Percentiles rank a stretch among this genome's conserved stretches.
phyloP scores from a whole-genome alignment of 163 green algal species.

The Scenedesmus sp. region DNA sequence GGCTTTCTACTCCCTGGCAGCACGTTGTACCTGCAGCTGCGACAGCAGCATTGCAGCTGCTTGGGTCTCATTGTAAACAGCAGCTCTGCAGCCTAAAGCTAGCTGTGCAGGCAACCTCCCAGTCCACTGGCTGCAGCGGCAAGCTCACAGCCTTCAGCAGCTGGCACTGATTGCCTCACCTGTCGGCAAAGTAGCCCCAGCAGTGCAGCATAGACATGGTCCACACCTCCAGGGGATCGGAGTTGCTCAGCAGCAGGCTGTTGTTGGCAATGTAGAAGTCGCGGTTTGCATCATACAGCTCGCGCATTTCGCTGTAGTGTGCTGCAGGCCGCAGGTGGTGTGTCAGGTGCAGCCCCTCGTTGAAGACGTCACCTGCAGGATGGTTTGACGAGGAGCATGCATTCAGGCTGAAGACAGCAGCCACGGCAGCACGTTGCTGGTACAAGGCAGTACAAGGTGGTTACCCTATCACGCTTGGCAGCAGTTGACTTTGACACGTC shows the following conservation, averaged over 20 bases:
- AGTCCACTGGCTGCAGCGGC: background rate
- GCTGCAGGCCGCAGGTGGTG: background rate
- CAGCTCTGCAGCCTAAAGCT: too few species aligned
- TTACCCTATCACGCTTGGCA: too few species aligned
- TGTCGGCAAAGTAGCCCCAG: background rate
- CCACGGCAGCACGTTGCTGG: too few species aligned
- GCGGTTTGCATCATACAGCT: background rate
- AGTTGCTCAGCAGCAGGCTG: background rate
- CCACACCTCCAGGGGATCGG: background rate
- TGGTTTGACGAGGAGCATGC: too few species aligned
- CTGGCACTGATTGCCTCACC: background rate
- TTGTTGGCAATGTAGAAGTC: conserved; percentile 6
- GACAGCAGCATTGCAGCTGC: too few species aligned
- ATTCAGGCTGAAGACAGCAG: too few species aligned
- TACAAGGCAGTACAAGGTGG: too few species aligned
- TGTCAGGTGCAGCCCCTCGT: background rate
- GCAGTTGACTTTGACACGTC: too few species aligned
- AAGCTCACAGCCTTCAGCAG: background rate
- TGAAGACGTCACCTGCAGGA: background rate
- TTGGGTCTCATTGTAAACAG: too few species aligned
- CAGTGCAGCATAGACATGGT: background rate
- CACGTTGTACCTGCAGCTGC: too few species aligned
- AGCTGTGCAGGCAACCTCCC: too few species aligned
- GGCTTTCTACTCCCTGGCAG: too few species aligned
- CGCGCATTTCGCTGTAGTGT: background rate